phyloP scores from a whole-genome alignment of 2,329 filamentous ascomycete genomes.

The Penicillium crustosum region DNA sequence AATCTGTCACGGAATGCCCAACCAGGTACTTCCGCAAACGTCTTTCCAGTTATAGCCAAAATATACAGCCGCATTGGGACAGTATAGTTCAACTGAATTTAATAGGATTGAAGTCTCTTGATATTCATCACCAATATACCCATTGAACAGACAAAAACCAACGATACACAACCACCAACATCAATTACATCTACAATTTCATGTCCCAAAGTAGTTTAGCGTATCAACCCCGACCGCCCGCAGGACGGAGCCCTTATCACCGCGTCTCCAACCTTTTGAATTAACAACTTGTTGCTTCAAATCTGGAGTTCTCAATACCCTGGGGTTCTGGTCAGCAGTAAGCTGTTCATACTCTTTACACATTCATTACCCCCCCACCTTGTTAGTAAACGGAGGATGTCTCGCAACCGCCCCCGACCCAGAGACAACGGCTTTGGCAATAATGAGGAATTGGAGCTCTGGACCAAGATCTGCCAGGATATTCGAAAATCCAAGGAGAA shows the following conservation, averaged over 20 bases:
- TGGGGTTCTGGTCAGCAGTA: neutral
- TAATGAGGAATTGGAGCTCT: slow-evolving; percentile 48
- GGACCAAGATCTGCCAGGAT: slow-evolving; percentile 46
- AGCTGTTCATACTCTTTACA: neutral
- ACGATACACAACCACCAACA: neutral
- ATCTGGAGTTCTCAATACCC: neutral
- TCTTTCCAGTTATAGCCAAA: neutral
- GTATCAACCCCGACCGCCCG: slow-evolving; percentile 9
- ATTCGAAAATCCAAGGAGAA: slow-evolving; percentile 46
- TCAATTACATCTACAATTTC: neutral
- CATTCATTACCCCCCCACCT: neutral
- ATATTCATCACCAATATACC: neutral
- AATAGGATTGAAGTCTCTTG: fast-evolving
- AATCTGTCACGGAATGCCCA: neutral
- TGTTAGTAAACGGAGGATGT: slow-evolving; percentile 31
- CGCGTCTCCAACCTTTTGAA: slow-evolving; percentile 8
- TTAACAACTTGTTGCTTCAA: neutral
- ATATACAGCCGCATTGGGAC: neutral
- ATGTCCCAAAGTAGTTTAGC: slow-evolving; percentile 10
- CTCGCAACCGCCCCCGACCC: slow-evolving; percentile 44
- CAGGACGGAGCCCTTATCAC: slow-evolving; percentile 4
- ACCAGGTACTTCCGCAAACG: neutral
- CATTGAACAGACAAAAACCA: neutral
- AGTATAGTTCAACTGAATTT: neutral
- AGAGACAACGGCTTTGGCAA: slow-evolving; percentile 46